Percentiles rank a stretch among this genome's conserved stretches.
These are phyloP conservation scores for Taphrina deformans DNA, from an alignment of 1,139 yeast species.

Conservation along the genomic window DNA sequence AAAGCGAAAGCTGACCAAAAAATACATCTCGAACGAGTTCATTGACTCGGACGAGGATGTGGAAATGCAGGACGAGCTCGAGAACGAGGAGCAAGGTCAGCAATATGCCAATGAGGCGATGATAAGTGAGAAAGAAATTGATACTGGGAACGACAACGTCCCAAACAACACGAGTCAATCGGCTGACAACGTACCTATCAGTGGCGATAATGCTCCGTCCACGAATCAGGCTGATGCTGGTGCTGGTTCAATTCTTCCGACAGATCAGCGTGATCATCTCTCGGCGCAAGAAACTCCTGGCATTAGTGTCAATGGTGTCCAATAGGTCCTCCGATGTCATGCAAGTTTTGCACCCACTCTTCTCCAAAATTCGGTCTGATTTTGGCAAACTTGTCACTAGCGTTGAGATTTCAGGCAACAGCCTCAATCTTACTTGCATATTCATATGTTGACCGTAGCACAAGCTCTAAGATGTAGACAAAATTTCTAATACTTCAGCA, in stretches of 20 bases:
- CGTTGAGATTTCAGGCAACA: no score
- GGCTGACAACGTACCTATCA: neutral
- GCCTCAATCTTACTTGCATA: no score
- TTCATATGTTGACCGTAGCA: no score
- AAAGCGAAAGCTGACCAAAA: slow-evolving; percentile 16
- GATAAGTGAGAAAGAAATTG: slow-evolving; percentile 2
- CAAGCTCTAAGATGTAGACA: no score
- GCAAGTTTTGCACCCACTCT: no score
- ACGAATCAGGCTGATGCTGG: slow-evolving; percentile 8
- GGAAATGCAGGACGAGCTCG: neutral
- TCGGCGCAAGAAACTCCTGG: neutral
- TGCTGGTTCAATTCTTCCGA: neutral
- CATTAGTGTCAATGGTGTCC: neutral
- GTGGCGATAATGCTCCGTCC: neutral
- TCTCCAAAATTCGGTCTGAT: no score
- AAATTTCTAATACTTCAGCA: slow-evolving; percentile 24
- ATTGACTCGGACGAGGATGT: slow-evolving; percentile 17
- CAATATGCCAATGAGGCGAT: slow-evolving; percentile 13
- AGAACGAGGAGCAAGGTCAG: neutral
- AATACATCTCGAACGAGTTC: slow-evolving; percentile 10
- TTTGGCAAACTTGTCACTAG: no score
- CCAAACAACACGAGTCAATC: neutral
- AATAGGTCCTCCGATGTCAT: no score
- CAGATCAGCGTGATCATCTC: neutral
- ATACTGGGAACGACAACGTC: neutral